Base-by-base conservation (phyloP, 345 rosid species). In the Syzygium jambos region DNA sequence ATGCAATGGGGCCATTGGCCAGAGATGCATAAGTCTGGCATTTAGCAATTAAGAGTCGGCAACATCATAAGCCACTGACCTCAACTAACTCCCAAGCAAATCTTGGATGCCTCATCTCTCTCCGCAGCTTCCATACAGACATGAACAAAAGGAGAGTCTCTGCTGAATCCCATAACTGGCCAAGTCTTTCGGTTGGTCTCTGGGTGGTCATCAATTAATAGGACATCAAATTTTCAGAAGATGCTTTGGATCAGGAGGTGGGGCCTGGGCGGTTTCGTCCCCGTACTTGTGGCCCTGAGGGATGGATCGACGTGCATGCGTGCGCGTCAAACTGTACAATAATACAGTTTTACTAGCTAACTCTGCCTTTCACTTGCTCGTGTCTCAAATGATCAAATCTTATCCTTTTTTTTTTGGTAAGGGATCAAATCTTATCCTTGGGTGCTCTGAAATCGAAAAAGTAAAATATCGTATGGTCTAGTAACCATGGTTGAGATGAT, bases 11-110 rank as follows among this genome's bases (percentile, higher is more conserved):
- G n/a, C 63, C 86, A 73, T 41, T 38, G 11, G 82, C 15, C 22
- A 38, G 82, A 19, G 49, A 38, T 19, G 82, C 82, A 19, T 25
- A 84, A 38, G 85, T 52, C 46, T 38, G 85, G 80, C 41, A 65
- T 15, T 68, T 34, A 13, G 86, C 73, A 86, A 51, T 84, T 87
- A 90, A 51, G 78, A 77, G 91, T 65, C 88, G 91, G 91, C 88
- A 86, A 84, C 61, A 54, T 59, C 54, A 85, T n/a, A 51, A 77
- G 41, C 87, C 41, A 57, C 82, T 73, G 82, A 38, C 82, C 38
- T 73, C 82, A 73, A 22, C 82, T 73, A 73, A 73, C 27, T 34
- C 49, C 82, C 82, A 73, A 38, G 6, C 49, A 22, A 73, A 73
- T 41, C 22, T 38, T 19, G 49, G 82, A 19, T 14, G 49, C 49